A percentile compares a stretch with the other conserved stretches of the same genome.
phyloP scores from a whole-genome alignment of 306 rosid species.

The Crotalaria pallida region DNA sequence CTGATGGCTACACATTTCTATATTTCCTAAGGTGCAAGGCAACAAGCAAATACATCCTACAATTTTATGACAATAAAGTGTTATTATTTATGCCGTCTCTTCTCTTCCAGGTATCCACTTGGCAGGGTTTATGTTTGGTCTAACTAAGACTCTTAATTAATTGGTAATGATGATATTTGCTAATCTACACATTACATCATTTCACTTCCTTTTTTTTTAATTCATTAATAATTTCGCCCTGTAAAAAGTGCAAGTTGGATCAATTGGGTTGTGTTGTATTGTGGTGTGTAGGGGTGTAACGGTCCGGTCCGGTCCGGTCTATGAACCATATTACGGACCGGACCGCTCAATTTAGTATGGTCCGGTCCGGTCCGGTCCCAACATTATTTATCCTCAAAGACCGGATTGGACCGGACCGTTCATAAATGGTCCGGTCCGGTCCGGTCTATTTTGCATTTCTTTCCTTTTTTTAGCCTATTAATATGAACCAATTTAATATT shows the following conservation, averaged over 20 bases:
- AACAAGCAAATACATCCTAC: background rate
- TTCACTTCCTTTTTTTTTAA: background rate
- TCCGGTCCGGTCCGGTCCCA: no score
- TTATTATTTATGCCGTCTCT: conserved; percentile 33
- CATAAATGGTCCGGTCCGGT: no score
- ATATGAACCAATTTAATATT: no score
- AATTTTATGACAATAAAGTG: background rate
- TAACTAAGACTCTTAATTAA: background rate
- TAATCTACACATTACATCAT: background rate
- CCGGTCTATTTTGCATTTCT: no score
- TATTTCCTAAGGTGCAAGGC: conserved; percentile 2
- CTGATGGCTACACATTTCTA: background rate
- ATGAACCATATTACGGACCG: no score
- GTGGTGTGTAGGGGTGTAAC: background rate
- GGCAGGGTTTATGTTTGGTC: conserved; percentile 16
- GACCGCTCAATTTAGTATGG: no score
- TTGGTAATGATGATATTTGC: background rate
- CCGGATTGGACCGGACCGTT: no score
- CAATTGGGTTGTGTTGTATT: background rate
- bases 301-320: no score
- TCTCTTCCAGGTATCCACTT: conserved; percentile 20
- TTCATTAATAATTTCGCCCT: no score
- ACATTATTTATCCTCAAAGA: no score
- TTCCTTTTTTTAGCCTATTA: no score
- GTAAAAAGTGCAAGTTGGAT: conserved; percentile 11